Evolutionary conservation across 2,329 filamentous ascomycete species (phyloP).

Genomic region (Rutstroemia sp.): DNA sequence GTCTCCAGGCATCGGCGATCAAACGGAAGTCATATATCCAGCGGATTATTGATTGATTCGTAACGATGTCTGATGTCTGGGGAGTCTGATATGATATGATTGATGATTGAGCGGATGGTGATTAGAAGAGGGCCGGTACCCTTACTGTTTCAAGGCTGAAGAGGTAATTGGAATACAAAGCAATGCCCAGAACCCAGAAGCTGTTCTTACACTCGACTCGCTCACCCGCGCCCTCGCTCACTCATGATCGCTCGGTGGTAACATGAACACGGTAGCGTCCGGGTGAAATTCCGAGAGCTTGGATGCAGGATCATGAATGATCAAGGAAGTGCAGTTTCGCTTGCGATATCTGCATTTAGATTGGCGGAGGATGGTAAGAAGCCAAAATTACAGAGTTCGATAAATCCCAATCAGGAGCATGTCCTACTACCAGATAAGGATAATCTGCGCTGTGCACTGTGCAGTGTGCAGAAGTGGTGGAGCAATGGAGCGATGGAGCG

Average conservation of each 20-base stretch:
- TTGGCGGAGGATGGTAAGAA: not conserved
- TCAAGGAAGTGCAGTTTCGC: constrained; percentile 1
- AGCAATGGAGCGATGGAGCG: too few relatives aligned
- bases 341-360: constrained; percentile 5
- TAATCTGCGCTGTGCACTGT: too few relatives aligned
- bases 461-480: too few relatives aligned
- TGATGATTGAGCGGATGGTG: not conserved
- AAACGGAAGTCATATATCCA: not conserved
- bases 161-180: not conserved
- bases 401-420: not conserved
- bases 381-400: not conserved
- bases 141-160: too few relatives aligned
- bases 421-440: not conserved
- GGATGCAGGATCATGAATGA: constrained; percentile 8
- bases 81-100: not conserved
- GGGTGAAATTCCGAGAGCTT: constrained; percentile 8
- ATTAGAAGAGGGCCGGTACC: not conserved
- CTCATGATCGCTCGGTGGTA: not conserved
- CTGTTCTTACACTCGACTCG: not conserved
- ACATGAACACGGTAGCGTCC: not conserved
- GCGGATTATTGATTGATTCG: too few relatives aligned
- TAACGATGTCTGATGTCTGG: too few relatives aligned
- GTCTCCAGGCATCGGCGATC: constrained; percentile 8
- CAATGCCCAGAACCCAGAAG: not conserved
- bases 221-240: not conserved